A percentile compares a stretch with the other conserved stretches of the same genome.
Conservation (phyloP, 2,329 filamentous ascomycete genomes). For the Cladophialophora carrionii region DNA sequence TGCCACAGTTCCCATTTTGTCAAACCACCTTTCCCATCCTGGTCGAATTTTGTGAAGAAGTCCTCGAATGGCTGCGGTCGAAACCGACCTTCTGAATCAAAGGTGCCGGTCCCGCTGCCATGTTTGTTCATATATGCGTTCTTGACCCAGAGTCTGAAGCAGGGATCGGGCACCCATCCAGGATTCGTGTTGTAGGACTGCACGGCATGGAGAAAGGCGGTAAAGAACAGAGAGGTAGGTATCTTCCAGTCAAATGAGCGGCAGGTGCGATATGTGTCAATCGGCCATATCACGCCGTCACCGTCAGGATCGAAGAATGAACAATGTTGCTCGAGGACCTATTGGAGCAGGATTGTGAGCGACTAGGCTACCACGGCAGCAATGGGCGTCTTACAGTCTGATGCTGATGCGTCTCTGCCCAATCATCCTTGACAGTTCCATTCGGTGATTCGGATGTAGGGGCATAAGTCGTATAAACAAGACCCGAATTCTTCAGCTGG, state of each 20-base stretch:
- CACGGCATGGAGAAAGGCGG: conserved; percentile 54
- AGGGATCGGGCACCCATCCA: conserved; percentile 51
- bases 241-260: conserved; percentile 46
- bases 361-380: not conserved
- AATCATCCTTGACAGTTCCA: conserved; percentile 44
- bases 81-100: conserved; percentile 53
- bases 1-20: conserved; percentile 43
- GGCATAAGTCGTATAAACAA: conserved; percentile 45
- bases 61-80: conserved; percentile 54
- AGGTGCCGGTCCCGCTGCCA: conserved; percentile 49
- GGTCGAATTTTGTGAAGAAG: conserved; percentile 53
- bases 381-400: conserved; percentile 40
- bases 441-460: conserved; percentile 44
- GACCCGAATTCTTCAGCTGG: conserved; percentile 37
- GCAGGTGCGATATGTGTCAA: conserved; percentile 56
- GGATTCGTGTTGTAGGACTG: conserved; percentile 56
- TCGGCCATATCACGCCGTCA: conserved; percentile 59
- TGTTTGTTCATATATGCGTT: conserved; percentile 52
- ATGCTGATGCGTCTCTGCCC: conserved; percentile 42
- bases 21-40: conserved; percentile 45
- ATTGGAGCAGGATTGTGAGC: not conserved
- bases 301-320: conserved; percentile 57
- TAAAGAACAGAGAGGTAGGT: conserved; percentile 49
- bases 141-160: conserved; percentile 48
- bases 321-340: conserved; percentile 57